Conservation (phyloP, 371 early-diverging fungal species). For the Syncephalastrum contaminatum region DNA sequence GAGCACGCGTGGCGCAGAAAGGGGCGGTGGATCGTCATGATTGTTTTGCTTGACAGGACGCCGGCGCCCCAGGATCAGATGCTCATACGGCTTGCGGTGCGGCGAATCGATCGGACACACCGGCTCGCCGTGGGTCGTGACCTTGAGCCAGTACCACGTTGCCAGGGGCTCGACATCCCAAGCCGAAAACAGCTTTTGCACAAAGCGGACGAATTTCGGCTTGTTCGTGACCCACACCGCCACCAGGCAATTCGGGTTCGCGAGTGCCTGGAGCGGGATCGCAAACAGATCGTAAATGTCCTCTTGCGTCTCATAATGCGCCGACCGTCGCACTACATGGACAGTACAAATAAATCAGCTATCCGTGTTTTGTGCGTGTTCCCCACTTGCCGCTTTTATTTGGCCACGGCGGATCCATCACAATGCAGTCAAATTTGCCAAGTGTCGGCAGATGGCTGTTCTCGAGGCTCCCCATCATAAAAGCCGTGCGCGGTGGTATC, state of each 20-base stretch:
- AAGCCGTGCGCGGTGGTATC: constrained; percentile 34
- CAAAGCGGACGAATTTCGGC: constrained; percentile 57
- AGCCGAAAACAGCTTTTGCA: constrained; percentile 68
- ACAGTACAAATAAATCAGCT: not conserved
- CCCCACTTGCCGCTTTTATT: constrained; percentile 61
- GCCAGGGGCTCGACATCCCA: constrained; percentile 60
- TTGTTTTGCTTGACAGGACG: not conserved
- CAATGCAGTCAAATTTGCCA: constrained; percentile 57
- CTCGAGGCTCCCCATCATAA: constrained; percentile 38
- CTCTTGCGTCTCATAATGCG: constrained; percentile 50
- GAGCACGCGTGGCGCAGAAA: constrained; percentile 26
- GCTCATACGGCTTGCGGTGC: constrained; percentile 73
- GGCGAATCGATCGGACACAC: constrained; percentile 50
- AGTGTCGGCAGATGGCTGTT: constrained; percentile 11
- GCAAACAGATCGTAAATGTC: constrained; percentile 69
- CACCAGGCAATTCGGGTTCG: constrained; percentile 37
- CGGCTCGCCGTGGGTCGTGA: constrained; percentile 52
- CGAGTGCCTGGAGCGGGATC: constrained; percentile 54
- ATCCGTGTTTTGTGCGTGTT: no score
- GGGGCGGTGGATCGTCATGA: not conserved
- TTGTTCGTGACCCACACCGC: constrained; percentile 81
- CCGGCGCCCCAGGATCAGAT: constrained; percentile 50
- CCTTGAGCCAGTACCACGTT: constrained; percentile 73
- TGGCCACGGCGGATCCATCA: constrained; percentile 83
- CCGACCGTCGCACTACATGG: constrained; percentile 50